phyloP scores from a whole-genome alignment of 1,139 yeast species.

The Suhomyces panamericanus region DNA sequence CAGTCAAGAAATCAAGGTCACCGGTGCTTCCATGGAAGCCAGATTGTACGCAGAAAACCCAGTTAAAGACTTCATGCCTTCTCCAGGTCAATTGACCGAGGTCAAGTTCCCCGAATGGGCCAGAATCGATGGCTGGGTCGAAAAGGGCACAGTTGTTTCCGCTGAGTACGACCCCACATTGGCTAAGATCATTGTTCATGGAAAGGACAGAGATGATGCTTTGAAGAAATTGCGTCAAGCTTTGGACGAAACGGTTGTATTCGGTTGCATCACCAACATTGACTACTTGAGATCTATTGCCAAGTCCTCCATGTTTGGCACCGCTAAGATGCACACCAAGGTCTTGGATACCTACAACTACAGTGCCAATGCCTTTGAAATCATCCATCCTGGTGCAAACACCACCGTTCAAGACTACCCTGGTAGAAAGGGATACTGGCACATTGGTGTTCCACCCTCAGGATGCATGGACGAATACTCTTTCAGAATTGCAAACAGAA shows the following conservation, averaged over 20 bases:
- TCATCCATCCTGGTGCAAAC: slow-evolving; percentile 85
- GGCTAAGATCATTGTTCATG: slow-evolving; percentile 95
- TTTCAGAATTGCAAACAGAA: slow-evolving; percentile 82
- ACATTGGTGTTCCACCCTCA: slow-evolving; percentile 93
- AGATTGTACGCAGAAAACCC: slow-evolving; percentile 96
- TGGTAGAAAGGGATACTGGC: slow-evolving; percentile 88
- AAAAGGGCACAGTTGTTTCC: slow-evolving; percentile 83
- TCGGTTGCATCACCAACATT: slow-evolving; percentile 86
- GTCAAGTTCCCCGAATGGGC: slow-evolving; percentile 87
- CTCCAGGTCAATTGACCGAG: slow-evolving; percentile 91
- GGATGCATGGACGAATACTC: slow-evolving; percentile 97
- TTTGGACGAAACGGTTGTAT: slow-evolving; percentile 78
- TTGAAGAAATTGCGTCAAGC: slow-evolving; percentile 75
- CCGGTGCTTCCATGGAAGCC: slow-evolving; percentile 96
- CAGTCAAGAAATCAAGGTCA: slow-evolving; percentile 52
- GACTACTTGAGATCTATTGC: slow-evolving; percentile 88
- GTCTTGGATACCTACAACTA: slow-evolving; percentile 82
- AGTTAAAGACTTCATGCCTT: slow-evolving; percentile 89
- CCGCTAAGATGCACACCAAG: slow-evolving; percentile 83
- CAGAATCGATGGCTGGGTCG: slow-evolving; percentile 91
- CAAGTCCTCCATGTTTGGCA: slow-evolving; percentile 76
- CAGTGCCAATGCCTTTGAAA: slow-evolving; percentile 80
- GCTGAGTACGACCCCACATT: slow-evolving; percentile 96
- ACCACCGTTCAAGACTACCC: slow-evolving; percentile 97
- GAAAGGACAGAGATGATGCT: slow-evolving; percentile 83